phyloP scores from a whole-genome alignment of 192 early-diverging fungal species.

The Phlyctochytrium planicorne region DNA sequence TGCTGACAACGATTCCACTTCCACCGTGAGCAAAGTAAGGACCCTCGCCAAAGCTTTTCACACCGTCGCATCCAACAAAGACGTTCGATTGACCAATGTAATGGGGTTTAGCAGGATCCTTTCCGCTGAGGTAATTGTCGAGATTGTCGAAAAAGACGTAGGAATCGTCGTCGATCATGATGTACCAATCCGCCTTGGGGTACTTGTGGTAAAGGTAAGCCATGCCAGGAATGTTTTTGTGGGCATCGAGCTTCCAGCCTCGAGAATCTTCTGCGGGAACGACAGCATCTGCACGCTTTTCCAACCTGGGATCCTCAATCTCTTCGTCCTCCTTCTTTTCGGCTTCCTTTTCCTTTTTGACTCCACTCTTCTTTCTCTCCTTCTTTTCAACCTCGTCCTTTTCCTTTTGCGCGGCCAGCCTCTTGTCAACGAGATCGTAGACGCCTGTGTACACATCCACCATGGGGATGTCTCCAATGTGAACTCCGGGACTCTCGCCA shows the following conservation, averaged over 20 bases:
- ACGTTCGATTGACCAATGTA: constrained; percentile 47
- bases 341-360: neutral
- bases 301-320: neutral
- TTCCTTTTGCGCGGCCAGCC: constrained; percentile 6
- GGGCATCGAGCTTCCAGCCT: constrained; percentile 52
- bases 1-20: constrained; percentile 50
- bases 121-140: constrained; percentile 19
- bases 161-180: constrained; percentile 69
- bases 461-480: constrained; percentile 42
- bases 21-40: constrained; percentile 59
- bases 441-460: constrained; percentile 47
- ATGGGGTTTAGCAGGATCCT: constrained; percentile 37
- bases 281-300: neutral
- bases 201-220: constrained; percentile 43
- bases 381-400: neutral
- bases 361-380: neutral
- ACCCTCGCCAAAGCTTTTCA: constrained; percentile 37
- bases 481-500: constrained; percentile 43
- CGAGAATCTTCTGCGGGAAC: constrained; percentile 28
- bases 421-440: constrained; percentile 24
- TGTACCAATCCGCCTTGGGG: constrained; percentile 61
- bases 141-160: constrained; percentile 59
- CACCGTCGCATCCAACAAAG: constrained; percentile 56
- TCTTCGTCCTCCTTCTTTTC: neutral
- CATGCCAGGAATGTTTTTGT: constrained; percentile 60